These are phyloP conservation scores for Trametes cinnabarina DNA, from an alignment of 768 basidiomycete genomes.

Conservation along the genomic window DNA sequence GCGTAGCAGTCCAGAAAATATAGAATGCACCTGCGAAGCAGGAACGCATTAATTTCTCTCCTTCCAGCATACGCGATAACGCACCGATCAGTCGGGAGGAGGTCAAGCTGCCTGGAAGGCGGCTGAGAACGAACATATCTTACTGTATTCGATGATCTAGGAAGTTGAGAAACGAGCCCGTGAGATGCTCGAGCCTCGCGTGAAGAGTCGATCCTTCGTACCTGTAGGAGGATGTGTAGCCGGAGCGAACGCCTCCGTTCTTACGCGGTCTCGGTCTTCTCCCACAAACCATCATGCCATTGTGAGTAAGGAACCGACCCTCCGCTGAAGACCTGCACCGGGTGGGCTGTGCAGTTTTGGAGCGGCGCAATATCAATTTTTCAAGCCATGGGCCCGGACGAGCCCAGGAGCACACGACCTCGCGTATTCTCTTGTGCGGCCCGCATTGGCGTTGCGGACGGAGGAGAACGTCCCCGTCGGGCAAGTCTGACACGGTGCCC, in stretches of 20 bases:
- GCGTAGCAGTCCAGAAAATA: background rate
- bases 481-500: too few relatives aligned
- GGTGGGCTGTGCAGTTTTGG: slow-evolving; percentile 11
- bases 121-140: background rate
- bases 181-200: background rate
- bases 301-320: background rate
- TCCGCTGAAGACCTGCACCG: background rate
- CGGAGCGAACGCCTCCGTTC: background rate
- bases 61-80: background rate
- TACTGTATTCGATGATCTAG: background rate
- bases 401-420: background rate
- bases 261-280: background rate
- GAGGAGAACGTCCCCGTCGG: background rate
- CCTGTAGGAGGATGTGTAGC: background rate
- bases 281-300: background rate
- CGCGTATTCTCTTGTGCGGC: background rate
- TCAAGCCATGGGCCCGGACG: background rate
- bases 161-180: background rate
- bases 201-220: background rate
- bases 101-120: background rate
- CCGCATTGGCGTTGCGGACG: background rate
- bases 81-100: background rate
- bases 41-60: background rate
- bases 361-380: background rate
- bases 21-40: background rate